Evolutionary conservation across 371 early-diverging fungal species (phyloP), one percentile per base, ranked within the genome.

Genomic region (Coemansia sp.): DNA sequence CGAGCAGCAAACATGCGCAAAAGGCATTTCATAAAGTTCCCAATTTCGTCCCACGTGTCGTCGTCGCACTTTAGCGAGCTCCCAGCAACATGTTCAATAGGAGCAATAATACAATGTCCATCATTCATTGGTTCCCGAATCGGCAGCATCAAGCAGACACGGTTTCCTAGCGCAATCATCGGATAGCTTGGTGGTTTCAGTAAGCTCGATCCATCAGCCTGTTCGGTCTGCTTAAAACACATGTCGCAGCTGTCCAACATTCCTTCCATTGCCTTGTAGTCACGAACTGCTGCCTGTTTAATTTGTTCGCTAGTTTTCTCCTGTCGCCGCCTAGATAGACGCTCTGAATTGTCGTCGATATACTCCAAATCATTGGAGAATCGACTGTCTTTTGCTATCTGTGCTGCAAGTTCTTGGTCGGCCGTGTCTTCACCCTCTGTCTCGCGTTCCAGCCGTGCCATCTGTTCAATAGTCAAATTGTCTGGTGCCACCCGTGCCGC

Each of bases 11-110:
- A 91, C 93, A 94, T 94, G 64, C 86, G 89, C 64, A 94, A 85
- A 59, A 97, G 78, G 67, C 92, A 93, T 78, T 97, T 97, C 90
- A 94, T 91, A 73, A 96, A 97, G 72, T 96, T 97, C 85, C 90
- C 72, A 25, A 97, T 89, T 80, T 97, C 98, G 57, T 89, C 90
- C 97, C 96, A 96, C 4, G 84, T 86, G 72, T 92, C 93, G 67
- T 97, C 96, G 57, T 95, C 95, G 53, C 89, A 90, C 66, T 93
- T 92, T 25, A 97, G 82, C 5, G 88, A 67, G 21, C 79, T 91
- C 3, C 93, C 90, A 0, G 88, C 73, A 20, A 86, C 84, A 77
- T 98, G 98, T 58, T 94, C 90, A 11, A 90, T 68, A 14, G 97
- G 96, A 1, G 94, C 92, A 71, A 98, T 96, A 60, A 90, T 71